A percentile compares a stretch with the other conserved stretches of the same genome.
Evolutionary conservation across 2,329 filamentous ascomycete species (phyloP).

Genomic region (Escovopsis weberi): DNA sequence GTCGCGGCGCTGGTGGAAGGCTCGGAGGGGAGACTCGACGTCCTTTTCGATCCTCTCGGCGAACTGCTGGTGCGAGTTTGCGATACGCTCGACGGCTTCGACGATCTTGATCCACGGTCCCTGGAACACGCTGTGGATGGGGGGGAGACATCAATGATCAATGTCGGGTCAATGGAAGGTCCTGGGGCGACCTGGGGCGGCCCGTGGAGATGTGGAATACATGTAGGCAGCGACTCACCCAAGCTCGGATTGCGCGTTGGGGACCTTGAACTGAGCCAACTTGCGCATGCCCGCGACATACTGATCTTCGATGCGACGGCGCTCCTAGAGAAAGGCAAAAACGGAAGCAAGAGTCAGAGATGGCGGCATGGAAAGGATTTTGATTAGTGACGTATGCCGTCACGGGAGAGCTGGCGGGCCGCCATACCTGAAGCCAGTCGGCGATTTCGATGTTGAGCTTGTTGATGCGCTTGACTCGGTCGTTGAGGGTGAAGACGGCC

Average conservation of each 20-base stretch:
- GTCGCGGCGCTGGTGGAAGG: constrained; percentile 60
- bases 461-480: constrained; percentile 75
- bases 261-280: constrained; percentile 58
- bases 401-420: constrained; percentile 1
- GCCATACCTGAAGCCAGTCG: constrained; percentile 83
- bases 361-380: background rate
- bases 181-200: too few species aligned
- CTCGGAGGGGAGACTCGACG: constrained; percentile 70
- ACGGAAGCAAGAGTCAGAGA: background rate
- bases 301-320: constrained; percentile 77
- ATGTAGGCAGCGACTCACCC: constrained; percentile 46
- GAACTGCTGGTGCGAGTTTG: constrained; percentile 69
- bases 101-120: constrained; percentile 82
- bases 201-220: background rate
- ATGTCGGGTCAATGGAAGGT: too few species aligned
- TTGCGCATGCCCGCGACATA: constrained; percentile 75
- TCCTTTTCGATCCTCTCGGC: constrained; percentile 74
- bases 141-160: background rate
- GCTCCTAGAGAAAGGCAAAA: constrained; percentile 48
- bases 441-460: constrained; percentile 83
- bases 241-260: constrained; percentile 65
- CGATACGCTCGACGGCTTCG: constrained; percentile 63
- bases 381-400: background rate
- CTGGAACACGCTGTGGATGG: constrained; percentile 60
- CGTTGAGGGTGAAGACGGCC: constrained; percentile 68